phyloP scores from a whole-genome alignment of 768 basidiomycete genomes.

The Suillus lakei region DNA sequence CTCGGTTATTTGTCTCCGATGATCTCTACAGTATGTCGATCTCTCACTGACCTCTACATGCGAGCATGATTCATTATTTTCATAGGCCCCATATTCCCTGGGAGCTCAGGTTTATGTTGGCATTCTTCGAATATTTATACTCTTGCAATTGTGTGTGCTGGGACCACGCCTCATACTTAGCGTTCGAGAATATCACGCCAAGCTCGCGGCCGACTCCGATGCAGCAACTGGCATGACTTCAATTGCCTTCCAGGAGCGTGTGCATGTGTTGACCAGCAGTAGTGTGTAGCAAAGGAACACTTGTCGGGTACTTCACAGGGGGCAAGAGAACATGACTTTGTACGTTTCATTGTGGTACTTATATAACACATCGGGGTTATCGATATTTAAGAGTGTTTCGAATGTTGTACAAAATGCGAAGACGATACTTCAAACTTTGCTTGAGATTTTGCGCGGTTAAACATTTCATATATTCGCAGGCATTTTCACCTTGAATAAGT shows the following conservation, averaged over 20 bases:
- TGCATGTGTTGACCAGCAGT: background rate
- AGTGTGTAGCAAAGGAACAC: background rate
- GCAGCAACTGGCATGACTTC: background rate
- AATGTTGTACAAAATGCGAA: no score
- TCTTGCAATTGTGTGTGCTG: background rate
- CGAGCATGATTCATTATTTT: background rate
- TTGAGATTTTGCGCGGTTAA: no score
- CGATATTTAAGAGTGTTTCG: background rate
- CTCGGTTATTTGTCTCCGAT: background rate
- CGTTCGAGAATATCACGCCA: background rate
- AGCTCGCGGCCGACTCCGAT: background rate
- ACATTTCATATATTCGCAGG: no score
- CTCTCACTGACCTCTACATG: background rate
- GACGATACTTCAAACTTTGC: no score
- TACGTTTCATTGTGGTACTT: background rate
- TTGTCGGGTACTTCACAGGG: background rate
- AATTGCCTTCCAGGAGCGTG: background rate
- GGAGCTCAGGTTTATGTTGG: background rate
- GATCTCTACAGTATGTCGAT: background rate
- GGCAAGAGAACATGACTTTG: background rate
- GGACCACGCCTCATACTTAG: background rate
- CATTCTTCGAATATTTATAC: background rate
- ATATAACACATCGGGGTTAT: no score
- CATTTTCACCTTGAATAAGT: no score
- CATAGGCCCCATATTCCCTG: background rate